A percentile compares a stretch with the other conserved stretches of the same genome.
Conservation (phyloP, 179 eudicot species). For the Patellifolia procumbens region DNA sequence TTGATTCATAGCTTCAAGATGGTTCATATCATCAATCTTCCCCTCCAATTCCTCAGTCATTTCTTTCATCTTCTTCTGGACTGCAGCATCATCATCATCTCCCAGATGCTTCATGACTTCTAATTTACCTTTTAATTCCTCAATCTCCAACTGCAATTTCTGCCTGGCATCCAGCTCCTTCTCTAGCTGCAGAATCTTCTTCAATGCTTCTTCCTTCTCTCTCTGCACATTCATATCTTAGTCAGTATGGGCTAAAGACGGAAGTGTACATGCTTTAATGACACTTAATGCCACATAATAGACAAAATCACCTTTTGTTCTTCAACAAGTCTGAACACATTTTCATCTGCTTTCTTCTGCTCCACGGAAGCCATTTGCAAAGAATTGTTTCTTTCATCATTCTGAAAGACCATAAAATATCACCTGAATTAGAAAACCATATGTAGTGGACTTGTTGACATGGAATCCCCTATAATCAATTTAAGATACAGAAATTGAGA, state of each 20-base stretch:
- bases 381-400: conserved; percentile 60
- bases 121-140: background rate
- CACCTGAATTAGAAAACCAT: conserved; percentile 8
- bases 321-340: conserved; percentile 78
- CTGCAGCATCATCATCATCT: background rate
- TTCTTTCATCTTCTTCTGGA: conserved; percentile 47
- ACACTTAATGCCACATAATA: background rate
- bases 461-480: no score
- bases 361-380: conserved; percentile 77
- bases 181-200: no score
- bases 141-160: conserved; percentile 64
- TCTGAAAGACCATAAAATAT: conserved; percentile 39
- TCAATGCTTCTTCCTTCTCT: conserved; percentile 76
- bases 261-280: background rate
- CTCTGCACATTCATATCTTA: conserved; percentile 48
- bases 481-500: background rate
- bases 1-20: conserved; percentile 53
- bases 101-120: no score
- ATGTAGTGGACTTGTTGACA: background rate
- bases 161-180: no score
- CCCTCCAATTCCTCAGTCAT: conserved; percentile 43
- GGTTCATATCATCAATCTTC: conserved; percentile 51
- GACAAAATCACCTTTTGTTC: conserved; percentile 72
- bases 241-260: conserved; percentile 1
- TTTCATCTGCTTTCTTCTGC: conserved; percentile 79